These are phyloP conservation scores for Melastoma malabathricum DNA, from an alignment of 345 rosid genomes.

Conservation along the genomic window DNA sequence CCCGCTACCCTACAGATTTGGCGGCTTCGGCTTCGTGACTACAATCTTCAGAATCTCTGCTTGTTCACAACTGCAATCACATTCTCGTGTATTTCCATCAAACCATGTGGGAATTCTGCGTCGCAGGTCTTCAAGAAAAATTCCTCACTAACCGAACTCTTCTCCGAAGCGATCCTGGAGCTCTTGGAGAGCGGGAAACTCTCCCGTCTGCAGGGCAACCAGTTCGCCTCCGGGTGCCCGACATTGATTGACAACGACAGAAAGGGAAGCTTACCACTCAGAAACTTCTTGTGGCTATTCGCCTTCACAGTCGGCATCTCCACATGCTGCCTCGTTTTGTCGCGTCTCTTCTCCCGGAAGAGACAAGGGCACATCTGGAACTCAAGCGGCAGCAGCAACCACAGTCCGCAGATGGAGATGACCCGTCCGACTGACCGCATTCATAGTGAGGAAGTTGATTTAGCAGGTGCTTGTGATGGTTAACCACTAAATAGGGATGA, in stretches of 20 bases:
- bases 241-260: slow-evolving; percentile 3
- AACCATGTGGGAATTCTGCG: not conserved
- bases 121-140: slow-evolving; percentile 37
- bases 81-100: not conserved
- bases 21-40: slow-evolving; percentile 54
- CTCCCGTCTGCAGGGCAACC: slow-evolving; percentile 11
- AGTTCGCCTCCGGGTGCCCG: slow-evolving; percentile 22
- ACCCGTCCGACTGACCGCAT: too few species aligned
- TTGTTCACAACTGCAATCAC: too few species aligned
- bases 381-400: too few species aligned
- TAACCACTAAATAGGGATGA: not conserved
- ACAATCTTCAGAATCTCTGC: too few species aligned
- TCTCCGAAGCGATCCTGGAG: slow-evolving; percentile 32
- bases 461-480: too few species aligned
- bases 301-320: slow-evolving; percentile 23
- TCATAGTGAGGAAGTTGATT: not conserved
- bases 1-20: slow-evolving; percentile 21
- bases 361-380: not conserved
- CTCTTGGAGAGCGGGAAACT: slow-evolving; percentile 30
- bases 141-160: slow-evolving; percentile 24
- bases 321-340: slow-evolving; percentile 19
- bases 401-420: not conserved
- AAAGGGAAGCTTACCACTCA: slow-evolving; percentile 17
- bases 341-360: not conserved
- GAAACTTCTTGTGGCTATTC: slow-evolving; percentile 32